Base-by-base conservation (phyloP, 345 rosid species). In the Pseudoturritis turrita region DNA sequence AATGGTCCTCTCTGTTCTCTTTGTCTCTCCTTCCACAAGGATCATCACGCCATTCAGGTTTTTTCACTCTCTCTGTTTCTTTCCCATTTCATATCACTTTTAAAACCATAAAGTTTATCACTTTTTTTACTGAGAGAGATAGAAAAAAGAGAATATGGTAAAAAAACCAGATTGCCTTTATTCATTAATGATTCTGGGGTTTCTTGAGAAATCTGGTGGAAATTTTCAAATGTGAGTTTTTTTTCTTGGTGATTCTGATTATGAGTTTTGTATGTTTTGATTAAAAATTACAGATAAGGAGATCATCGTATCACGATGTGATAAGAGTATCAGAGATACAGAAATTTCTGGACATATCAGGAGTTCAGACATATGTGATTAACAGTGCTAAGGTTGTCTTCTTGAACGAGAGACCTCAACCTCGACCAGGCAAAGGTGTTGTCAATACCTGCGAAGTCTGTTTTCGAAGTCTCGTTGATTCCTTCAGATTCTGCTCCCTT, bases 301-400 rank as follows among this genome's bases (percentile, higher is more conserved):
- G 99, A 76, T 95, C 99, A 2, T 95, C 98, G 1, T 95, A 95
- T 85, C 99, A 95, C 72, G 98, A 92, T 81, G 99, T 95, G 70
- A 91, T 91, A 13, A 87, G 99, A 73, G 97, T 91, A 10, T 80
- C 87, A 1, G 99, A 95, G 80, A 88, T 95, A 29, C 96, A 89
- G 82, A 95, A 89, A 41, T 84, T 85, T 52, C 65, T 95, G 77
- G 98, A 92, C 87, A 88, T 95, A 43, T 78, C 87, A 63, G 97
- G 96, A 33, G 94, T 95, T 55, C 98, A 95, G 77, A 95, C 98
- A 46, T 95, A 95, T 83, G 89, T 95, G 62, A 95, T 95, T 15
- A 95, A 95, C 86, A 95, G 99, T 71, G 99, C 99, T 4, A 87
- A 88, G 51, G 93, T 95, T 51, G 98, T 95, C 13, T 95, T 95